phyloP scores from a whole-genome alignment of 441 rosid genomes.

The Kokia cookei region DNA sequence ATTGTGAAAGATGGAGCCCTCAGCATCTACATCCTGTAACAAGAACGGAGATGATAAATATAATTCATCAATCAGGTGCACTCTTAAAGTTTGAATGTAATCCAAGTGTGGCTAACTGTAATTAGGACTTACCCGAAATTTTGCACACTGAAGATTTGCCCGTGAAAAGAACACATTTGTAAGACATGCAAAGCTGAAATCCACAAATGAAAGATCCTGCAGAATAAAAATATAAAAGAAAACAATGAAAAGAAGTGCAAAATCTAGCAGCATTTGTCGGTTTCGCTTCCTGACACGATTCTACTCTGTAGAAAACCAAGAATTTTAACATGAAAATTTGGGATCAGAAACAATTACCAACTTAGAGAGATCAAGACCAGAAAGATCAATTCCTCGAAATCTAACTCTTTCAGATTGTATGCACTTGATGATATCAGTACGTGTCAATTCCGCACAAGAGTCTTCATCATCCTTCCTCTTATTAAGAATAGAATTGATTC shows the following conservation, averaged over 20 bases:
- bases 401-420: slow-evolving; percentile 72
- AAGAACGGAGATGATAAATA: slow-evolving; percentile 8
- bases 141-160: slow-evolving; percentile 83
- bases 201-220: slow-evolving; percentile 83
- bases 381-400: slow-evolving; percentile 85
- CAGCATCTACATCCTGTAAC: slow-evolving; percentile 77
- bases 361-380: slow-evolving; percentile 90
- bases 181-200: slow-evolving; percentile 85
- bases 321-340: background rate
- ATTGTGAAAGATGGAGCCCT: slow-evolving; percentile 79
- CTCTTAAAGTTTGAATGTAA: background rate
- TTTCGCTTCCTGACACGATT: background rate
- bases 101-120: background rate
- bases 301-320: background rate
- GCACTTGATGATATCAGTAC: slow-evolving; percentile 83
- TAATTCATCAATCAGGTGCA: background rate
- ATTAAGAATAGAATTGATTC: slow-evolving; percentile 32
- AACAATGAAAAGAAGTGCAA: slow-evolving; percentile 3
- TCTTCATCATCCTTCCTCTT: slow-evolving; percentile 57
- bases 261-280: background rate
- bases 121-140: slow-evolving; percentile 58
- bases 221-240: slow-evolving; percentile 6
- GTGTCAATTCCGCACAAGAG: slow-evolving; percentile 57
- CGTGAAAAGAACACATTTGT: slow-evolving; percentile 89
- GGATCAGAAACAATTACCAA: slow-evolving; percentile 44